Conservation (phyloP, 2,329 filamentous ascomycete genomes). For the Fusarium sp. region DNA sequence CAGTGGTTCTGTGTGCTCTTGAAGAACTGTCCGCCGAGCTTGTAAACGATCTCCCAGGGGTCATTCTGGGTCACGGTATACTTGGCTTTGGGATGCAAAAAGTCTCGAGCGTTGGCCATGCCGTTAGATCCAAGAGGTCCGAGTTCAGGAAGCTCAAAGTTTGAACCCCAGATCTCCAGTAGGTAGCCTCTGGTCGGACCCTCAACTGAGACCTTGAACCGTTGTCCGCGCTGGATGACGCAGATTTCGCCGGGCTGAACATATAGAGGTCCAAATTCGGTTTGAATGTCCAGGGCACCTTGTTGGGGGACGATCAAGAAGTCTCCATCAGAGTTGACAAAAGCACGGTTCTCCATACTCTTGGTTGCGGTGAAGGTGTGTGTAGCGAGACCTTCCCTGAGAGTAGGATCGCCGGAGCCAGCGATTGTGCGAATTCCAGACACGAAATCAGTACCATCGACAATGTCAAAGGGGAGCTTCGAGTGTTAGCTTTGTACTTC, state of each 20-base stretch:
- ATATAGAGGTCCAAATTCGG: conserved; percentile 72
- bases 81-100: conserved; percentile 69
- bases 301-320: conserved; percentile 74
- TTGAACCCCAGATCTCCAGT: conserved; percentile 73
- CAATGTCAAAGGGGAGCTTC: conserved; percentile 53
- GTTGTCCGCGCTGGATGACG: conserved; percentile 74
- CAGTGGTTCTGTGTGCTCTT: conserved; percentile 71
- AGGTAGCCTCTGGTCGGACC: conserved; percentile 74
- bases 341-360: conserved; percentile 60
- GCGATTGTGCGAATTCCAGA: conserved; percentile 60
- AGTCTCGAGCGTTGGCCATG: conserved; percentile 74
- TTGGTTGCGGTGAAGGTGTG: conserved; percentile 61
- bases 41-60: conserved; percentile 69
- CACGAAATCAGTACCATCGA: conserved; percentile 45
- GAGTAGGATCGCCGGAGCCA: conserved; percentile 62
- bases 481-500: fast-evolving
- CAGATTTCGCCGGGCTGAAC: conserved; percentile 76
- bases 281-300: conserved; percentile 74
- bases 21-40: conserved; percentile 72
- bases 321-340: conserved; percentile 72
- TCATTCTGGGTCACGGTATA: conserved; percentile 66
- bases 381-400: conserved; percentile 61
- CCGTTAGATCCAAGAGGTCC: conserved; percentile 75
- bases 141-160: conserved; percentile 74
- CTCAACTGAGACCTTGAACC: conserved; percentile 54